Conservation (phyloP, 768 basidiomycete species). For the Boletus tylopilopsis region DNA sequence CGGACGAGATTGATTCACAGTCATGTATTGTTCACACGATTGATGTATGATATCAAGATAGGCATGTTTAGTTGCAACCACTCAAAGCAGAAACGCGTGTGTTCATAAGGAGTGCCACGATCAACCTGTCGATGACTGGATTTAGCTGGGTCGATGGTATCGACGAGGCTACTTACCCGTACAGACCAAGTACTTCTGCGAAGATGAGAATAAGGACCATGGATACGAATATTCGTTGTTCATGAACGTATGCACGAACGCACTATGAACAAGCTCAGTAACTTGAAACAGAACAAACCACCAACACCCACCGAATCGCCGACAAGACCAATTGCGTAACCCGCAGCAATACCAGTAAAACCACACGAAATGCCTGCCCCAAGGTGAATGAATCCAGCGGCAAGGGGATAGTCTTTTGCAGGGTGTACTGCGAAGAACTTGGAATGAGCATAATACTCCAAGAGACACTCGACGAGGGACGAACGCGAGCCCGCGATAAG, state of each 20-base stretch:
- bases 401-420: constrained; percentile 69
- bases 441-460: constrained; percentile 11
- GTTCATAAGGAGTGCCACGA: constrained; percentile 92
- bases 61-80: constrained; percentile 19
- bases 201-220: constrained; percentile 98
- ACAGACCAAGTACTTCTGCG: constrained; percentile 86
- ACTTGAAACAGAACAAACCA: neutral
- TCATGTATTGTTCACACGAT: constrained; percentile 5
- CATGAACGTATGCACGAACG: constrained; percentile 87
- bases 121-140: constrained; percentile 45
- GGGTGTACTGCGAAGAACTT: constrained; percentile 48
- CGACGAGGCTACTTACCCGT: constrained; percentile 52
- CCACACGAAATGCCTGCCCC: constrained; percentile 92
- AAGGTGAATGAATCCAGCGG: constrained; percentile 87
- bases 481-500: constrained; percentile 72
- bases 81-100: constrained; percentile 54
- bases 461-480: constrained; percentile 23
- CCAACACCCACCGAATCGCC: constrained; percentile 77
- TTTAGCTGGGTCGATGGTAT: neutral
- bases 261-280: constrained; percentile 46
- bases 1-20: constrained; percentile 12
- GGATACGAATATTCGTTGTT: constrained; percentile 86
- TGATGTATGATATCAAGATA: constrained; percentile 12
- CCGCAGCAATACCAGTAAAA: constrained; percentile 86
- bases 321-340: constrained; percentile 91